Base-by-base conservation (phyloP, 1,284 basidiomycete species). In the Polyporus tsugae region DNA sequence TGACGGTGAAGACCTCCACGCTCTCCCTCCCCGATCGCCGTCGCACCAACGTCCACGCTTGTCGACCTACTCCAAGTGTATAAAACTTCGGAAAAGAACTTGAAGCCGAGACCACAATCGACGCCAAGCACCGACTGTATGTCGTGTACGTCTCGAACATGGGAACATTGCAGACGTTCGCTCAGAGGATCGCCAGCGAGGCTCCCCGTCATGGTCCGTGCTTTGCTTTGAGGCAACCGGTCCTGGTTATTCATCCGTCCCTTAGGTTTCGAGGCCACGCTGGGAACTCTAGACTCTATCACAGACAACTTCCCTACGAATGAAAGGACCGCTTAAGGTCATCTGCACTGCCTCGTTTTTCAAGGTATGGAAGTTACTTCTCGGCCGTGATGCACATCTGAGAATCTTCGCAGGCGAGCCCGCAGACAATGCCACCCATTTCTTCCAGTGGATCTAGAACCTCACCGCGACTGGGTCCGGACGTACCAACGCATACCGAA, bases 401-500 rank as follows among this genome's bases (percentile, higher is more conserved):
- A 17, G 2, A 2, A 3, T 5, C 36, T 13, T 35, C 6, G 64
- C 29, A 81, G 81, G 84, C 60, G 80, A 84, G 73, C 85, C 85
- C 7, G 82, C 85, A 1, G 85, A 86, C 76, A 86, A 87, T 67
- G 85, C 85, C 0, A 81, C 80, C 6, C 80, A 80, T 62, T 86
- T 86, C 72, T 79, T 86, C 38, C 81, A 83, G 60, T 83, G 82
- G 79, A 69, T 87, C 38, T 75, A 75, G 33, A 78, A 73, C 65
- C 73, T 82, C 5, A 87, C 75, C 81, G 80, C 65, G 87, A 87
- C 73, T 88, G 87, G 86, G 81, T 80, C 25, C 74, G 79, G 44
- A 87, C 86, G 2, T 88, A 82, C 76, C 86, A 87, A 76, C 78
- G 80, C n/a, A 83, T 88, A 38, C 87, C 87, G 9, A 82, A 62